Percentiles rank a stretch among this genome's conserved stretches.
Evolutionary conservation across 345 rosid species (phyloP).

Genomic region (Eucalyptus polybractea): DNA sequence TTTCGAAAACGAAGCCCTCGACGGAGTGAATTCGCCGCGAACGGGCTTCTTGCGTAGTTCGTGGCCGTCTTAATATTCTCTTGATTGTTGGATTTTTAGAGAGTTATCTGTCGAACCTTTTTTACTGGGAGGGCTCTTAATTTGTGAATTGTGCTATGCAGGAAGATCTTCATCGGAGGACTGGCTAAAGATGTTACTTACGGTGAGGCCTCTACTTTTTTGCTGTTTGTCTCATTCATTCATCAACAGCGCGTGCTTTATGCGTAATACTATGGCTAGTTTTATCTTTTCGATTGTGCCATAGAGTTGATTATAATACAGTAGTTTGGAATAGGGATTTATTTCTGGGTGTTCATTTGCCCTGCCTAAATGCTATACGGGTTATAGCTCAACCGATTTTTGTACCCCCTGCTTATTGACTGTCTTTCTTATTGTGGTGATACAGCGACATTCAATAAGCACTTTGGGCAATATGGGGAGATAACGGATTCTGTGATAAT

Average conservation of each 20-base stretch:
- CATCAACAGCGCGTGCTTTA: background rate
- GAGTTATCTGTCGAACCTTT: background rate
- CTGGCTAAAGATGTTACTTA: slow-evolving; percentile 63
- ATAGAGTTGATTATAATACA: background rate
- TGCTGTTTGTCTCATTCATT: background rate
- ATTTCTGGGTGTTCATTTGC: background rate
- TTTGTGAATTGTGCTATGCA: background rate
- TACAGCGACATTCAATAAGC: slow-evolving; percentile 59
- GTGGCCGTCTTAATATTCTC: background rate
- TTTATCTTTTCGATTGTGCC: background rate
- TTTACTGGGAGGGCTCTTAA: background rate
- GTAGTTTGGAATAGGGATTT: background rate
- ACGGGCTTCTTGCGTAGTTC: background rate
- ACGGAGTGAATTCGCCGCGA: background rate
- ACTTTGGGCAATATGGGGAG: slow-evolving; percentile 79
- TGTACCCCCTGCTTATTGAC: background rate
- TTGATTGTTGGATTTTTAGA: background rate
- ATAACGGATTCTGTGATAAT: slow-evolving; percentile 83
- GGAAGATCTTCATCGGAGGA: slow-evolving; percentile 87
- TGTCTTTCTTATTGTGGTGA: background rate
- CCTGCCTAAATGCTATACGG: background rate
- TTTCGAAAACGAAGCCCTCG: background rate
- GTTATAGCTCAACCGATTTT: background rate
- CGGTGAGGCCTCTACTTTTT: slow-evolving; percentile 14
- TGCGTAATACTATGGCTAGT: background rate